Base-by-base conservation (phyloP, 345 rosid genomes). In the Adansonia digitata region DNA sequence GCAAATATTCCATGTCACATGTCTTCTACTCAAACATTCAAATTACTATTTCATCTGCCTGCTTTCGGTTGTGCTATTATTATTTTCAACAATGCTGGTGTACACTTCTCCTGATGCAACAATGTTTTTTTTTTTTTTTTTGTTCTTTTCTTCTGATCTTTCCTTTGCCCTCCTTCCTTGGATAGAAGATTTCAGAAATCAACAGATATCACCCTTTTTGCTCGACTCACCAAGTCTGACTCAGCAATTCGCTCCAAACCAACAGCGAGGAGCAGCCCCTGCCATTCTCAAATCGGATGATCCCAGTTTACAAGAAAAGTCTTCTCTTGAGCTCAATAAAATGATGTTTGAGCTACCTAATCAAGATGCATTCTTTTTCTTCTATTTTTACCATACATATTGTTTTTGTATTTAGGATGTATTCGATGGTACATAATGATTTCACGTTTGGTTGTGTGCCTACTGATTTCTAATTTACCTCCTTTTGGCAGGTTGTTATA, bases 1-100 rank as follows among this genome's bases (percentile, higher is more conserved):
- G 98, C 96, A 0, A 92, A 94, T 76, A 92, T 94, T 73, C 98
- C 98, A 0, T 92, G 90, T 71, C 96, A 94, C 79, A 94, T 92
- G 64, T 94, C 96, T 4, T 92, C 97, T 40, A 97, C 97, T 7
- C 96, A 92, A 43, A 88, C 91, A 0, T 92, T 92, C 84, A 94
- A 94, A 79, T 82, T 92, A 37, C 67, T 94, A 79, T 86, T 79
- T 72, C 97, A 90, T 76, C 92, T 84, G 7, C 90, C 92, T 2
- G 79, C 92, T 75, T 94, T 94, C 83, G 82, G 98, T 77, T 92
- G 97, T 72, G 98, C 97, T 0, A 84, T 92, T 18, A 92, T 92
- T 31, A 31, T 31, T 1, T 31, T 31, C 85, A 94, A 92, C 82
- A 87, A 89, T 90, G 92, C 87, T 20, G 96, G 96, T 73, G 80